These are phyloP conservation scores for Nymphaea thermarum DNA, from an alignment of 164 flowering plant genomes.

Conservation along the genomic window DNA sequence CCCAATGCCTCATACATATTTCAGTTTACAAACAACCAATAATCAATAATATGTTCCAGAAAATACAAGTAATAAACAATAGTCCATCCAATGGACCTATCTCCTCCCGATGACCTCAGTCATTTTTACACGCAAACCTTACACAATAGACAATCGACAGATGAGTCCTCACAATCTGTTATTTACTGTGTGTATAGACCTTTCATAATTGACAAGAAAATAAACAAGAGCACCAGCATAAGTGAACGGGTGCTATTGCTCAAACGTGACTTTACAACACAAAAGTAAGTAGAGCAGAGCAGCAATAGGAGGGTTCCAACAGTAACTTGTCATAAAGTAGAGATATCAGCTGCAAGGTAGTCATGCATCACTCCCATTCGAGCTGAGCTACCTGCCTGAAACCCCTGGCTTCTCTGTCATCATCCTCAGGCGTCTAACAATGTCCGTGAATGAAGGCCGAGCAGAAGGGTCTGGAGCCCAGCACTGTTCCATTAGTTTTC, in stretches of 20 bases:
- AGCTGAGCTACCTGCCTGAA: not conserved
- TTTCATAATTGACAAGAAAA: no score
- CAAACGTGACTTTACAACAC: no score
- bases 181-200: not conserved
- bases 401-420: constrained; percentile 29
- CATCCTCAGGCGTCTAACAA: constrained; percentile 46
- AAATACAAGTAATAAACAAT: not conserved
- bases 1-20: not conserved
- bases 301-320: not conserved
- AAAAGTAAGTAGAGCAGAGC: not conserved
- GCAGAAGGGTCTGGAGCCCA: constrained; percentile 70
- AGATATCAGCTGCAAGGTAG: not conserved
- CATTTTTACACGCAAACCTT: not conserved
- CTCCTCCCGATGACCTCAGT: not conserved
- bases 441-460: constrained; percentile 69
- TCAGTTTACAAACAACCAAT: not conserved
- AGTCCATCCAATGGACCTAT: no score
- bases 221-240: no score
- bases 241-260: no score
- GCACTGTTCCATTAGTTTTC: constrained; percentile 63
- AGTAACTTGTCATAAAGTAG: not conserved
- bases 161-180: not conserved
- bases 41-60: not conserved
- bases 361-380: not conserved
- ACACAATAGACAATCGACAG: not conserved